A percentile compares a stretch with the other conserved stretches of the same genome.
phyloP scores from a whole-genome alignment of 75 land plant species.

The Gnetum montanum region DNA sequence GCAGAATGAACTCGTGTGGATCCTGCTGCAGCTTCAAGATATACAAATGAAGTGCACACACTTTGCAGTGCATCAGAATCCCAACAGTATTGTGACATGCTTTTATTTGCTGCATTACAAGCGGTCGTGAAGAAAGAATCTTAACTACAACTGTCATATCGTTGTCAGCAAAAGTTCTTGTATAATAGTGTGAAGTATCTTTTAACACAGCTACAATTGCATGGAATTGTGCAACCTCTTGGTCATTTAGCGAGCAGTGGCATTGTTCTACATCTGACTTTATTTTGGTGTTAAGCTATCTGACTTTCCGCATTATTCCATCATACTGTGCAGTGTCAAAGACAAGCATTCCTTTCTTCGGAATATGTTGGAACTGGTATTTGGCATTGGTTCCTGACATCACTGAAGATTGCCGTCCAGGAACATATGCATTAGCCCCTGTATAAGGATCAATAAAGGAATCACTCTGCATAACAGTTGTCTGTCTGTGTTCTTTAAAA shows the following conservation, averaged over 20 bases:
- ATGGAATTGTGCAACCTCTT: constrained; percentile 45
- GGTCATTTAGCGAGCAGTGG: constrained; percentile 35
- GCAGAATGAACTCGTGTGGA: too few relatives aligned
- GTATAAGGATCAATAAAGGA: constrained; percentile 90
- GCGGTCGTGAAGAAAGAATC: constrained; percentile 66
- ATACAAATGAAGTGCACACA: too few relatives aligned
- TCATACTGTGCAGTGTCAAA: constrained; percentile 91
- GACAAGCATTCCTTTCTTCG: constrained; percentile 85
- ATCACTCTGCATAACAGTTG: constrained; percentile 26
- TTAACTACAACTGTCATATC: constrained; percentile 60
- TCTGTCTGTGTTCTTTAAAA: neutral
- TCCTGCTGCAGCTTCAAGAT: too few relatives aligned
- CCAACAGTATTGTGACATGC: too few relatives aligned
- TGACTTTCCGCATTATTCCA: constrained; percentile 73
- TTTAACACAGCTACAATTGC: constrained; percentile 60
- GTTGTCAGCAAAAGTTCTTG: constrained; percentile 60
- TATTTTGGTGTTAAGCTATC: constrained; percentile 52
- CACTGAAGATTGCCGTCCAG: constrained; percentile 40
- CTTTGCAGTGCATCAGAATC: too few relatives aligned
- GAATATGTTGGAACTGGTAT: constrained; percentile 62
- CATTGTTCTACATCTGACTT: constrained; percentile 38
- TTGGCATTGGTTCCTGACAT: constrained; percentile 18
- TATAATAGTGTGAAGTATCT: constrained; percentile 75
- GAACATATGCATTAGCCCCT: constrained; percentile 89
- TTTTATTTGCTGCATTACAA: too few relatives aligned